Evolutionary conservation across 176 grass and related monocot genomes (phyloP).

Genomic region (Aegilops bicornis): DNA sequence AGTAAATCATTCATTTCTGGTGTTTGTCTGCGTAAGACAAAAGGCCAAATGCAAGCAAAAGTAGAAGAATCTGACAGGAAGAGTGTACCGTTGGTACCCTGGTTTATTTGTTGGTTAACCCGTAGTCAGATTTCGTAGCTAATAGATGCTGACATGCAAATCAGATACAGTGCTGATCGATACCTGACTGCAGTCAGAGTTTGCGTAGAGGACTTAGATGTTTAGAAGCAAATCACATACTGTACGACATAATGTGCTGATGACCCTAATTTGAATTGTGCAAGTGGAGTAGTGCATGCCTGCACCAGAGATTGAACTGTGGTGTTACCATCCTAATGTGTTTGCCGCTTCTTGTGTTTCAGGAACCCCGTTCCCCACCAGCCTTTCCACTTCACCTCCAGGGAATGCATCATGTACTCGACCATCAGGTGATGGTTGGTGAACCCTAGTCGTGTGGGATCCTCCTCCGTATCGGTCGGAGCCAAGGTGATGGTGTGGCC

Average conservation of each 20-base stretch:
- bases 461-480: not conserved
- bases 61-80: not conserved
- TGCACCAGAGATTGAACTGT: not conserved
- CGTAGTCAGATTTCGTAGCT: too few relatives aligned
- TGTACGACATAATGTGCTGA: not conserved
- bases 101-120: not conserved
- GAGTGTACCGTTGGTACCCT: not conserved
- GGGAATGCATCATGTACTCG: slow-evolving; percentile 81
- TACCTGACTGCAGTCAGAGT: too few relatives aligned
- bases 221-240: not conserved
- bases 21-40: too few relatives aligned
- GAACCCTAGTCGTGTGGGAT: not conserved
- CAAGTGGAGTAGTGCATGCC: not conserved
- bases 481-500: not conserved
- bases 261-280: not conserved
- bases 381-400: slow-evolving; percentile 92
- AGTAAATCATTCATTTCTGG: too few relatives aligned
- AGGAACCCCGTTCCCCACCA: slow-evolving; percentile 52
- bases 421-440: slow-evolving; percentile 45
- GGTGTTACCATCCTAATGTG: not conserved
- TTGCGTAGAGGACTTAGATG: not conserved
- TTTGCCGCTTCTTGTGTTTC: slow-evolving; percentile 17
- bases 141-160: too few relatives aligned
- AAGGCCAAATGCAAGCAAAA: not conserved
- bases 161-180: too few relatives aligned